Conservation (phyloP, 208 protist species). For the Trypanosoma vivax region DNA sequence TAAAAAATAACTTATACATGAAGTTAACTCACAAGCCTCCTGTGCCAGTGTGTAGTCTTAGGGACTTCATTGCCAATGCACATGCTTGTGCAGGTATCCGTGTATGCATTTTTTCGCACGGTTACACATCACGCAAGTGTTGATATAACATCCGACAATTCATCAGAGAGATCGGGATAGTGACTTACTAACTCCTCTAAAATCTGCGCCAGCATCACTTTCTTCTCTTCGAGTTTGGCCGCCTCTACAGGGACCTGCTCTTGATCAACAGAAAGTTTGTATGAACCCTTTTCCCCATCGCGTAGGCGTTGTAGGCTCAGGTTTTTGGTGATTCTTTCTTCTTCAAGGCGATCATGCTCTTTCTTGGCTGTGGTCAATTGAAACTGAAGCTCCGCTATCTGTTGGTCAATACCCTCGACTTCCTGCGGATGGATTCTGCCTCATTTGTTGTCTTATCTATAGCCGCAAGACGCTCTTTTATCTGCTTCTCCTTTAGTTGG, state of each 20-base stretch:
- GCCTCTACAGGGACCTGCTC: slow-evolving; percentile 46
- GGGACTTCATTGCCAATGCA: too few species aligned
- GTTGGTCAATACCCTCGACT: slow-evolving; percentile 53
- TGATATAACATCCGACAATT: slow-evolving; percentile 20
- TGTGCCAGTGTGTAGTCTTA: too few species aligned
- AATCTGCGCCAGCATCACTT: slow-evolving; percentile 47
- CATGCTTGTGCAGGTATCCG: too few species aligned
- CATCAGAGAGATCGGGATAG: slow-evolving; percentile 66
- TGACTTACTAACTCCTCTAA: slow-evolving; percentile 64
- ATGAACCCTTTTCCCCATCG: slow-evolving; percentile 77
- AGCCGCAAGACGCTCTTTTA: slow-evolving; percentile 76
- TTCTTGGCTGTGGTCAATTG: slow-evolving; percentile 46
- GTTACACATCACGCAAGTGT: slow-evolving; percentile 1
- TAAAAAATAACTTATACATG: too few species aligned
- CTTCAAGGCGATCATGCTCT: slow-evolving; percentile 61
- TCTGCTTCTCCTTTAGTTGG: slow-evolving; percentile 62
- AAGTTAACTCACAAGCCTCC: too few species aligned
- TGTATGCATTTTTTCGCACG: not conserved
- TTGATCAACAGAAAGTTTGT: slow-evolving; percentile 67
- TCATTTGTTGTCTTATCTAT: slow-evolving; percentile 73
- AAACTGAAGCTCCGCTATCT: slow-evolving; percentile 62
- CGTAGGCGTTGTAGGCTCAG: slow-evolving; percentile 73
- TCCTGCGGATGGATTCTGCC: slow-evolving; percentile 66
- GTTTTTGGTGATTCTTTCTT: slow-evolving; percentile 76
- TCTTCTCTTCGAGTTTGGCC: slow-evolving; percentile 54